Evolutionary conservation across 2,329 filamentous ascomycete genomes (phyloP).

Genomic region (Pseudogymnoascus sp.): DNA sequence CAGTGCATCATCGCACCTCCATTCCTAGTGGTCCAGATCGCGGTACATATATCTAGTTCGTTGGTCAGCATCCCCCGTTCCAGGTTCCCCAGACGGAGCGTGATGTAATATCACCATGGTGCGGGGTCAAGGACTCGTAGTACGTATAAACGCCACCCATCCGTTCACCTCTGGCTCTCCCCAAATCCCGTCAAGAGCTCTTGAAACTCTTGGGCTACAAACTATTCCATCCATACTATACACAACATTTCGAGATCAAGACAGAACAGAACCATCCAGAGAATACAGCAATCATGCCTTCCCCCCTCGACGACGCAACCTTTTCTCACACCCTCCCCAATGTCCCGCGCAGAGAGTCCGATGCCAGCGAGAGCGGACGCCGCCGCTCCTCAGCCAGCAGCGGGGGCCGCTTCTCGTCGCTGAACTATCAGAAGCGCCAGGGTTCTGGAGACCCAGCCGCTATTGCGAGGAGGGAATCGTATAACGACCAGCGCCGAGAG

Average conservation of each 20-base stretch:
- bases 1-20: background rate
- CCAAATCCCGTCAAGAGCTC: background rate
- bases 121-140: slow-evolving; percentile 5
- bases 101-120: slow-evolving; percentile 1
- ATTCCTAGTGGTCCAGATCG: background rate
- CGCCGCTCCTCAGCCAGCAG: background rate
- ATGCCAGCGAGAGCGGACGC: background rate
- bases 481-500: slow-evolving; percentile 1
- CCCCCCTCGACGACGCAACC: slow-evolving; percentile 2
- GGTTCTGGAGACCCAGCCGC: background rate
- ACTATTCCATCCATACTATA: background rate
- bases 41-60: background rate
- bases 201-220: background rate
- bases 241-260: background rate
- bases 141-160: slow-evolving; percentile 7
- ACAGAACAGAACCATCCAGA: background rate
- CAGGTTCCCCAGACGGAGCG: background rate
- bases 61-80: background rate
- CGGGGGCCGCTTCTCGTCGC: background rate
- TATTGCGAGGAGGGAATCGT: background rate
- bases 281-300: background rate
- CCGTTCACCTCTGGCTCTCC: background rate
- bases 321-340: background rate
- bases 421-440: background rate
- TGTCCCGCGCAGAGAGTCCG: background rate